Evolutionary conservation across 305 asterid species (phyloP).

Genomic region (Fraxinus latifolia): DNA sequence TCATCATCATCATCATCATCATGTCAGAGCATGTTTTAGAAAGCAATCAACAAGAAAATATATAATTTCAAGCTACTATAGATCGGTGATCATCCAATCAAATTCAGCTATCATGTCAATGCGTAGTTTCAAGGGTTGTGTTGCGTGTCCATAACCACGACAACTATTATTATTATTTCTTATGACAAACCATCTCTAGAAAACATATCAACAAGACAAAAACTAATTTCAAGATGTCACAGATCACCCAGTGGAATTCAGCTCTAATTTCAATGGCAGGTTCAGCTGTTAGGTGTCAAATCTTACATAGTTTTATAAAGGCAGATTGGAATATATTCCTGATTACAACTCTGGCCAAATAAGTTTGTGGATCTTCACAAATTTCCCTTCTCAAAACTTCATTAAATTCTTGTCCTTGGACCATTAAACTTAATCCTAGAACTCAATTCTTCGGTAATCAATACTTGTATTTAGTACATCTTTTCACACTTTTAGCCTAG

Average conservation of each 20-base stretch:
- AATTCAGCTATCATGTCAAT: neutral
- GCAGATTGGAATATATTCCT: neutral
- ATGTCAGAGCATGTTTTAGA: neutral
- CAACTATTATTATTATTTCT: neutral
- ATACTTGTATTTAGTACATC: neutral
- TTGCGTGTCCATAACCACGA: neutral
- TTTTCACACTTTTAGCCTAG: neutral
- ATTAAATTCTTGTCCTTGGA: neutral
- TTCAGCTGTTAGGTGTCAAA: neutral
- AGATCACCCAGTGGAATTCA: neutral
- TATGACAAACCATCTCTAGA: neutral
- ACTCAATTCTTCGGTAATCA: neutral
- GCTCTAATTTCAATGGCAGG: neutral
- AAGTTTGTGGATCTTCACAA: neutral
- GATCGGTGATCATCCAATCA: neutral
- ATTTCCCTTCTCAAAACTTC: neutral
- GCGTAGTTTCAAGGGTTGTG: neutral
- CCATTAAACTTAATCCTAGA: neutral
- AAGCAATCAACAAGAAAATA: neutral
- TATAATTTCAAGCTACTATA: neutral
- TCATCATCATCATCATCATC: neutral
- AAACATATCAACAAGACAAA: slow-evolving; percentile 2
- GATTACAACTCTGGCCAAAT: neutral
- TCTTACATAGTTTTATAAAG: neutral
- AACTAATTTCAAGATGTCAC: slow-evolving; percentile 2